Conservation (phyloP, 371 early-diverging fungal species). For the Blastocladiella emersonii region DNA sequence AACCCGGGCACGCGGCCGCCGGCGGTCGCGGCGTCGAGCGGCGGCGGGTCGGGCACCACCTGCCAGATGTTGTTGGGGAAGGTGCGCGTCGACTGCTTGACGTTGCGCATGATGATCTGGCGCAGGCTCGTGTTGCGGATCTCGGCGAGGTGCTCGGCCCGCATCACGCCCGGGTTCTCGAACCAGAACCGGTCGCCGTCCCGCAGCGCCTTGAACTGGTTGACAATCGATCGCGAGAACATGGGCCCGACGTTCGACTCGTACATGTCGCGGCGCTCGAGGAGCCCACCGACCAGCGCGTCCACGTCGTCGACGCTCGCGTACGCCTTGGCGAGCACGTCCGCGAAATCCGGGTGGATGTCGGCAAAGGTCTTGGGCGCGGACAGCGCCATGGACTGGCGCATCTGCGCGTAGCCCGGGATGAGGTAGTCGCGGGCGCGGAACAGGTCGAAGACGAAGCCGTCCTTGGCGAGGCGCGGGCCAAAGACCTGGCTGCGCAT, state of each 20-base stretch:
- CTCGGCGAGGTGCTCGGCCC: conserved; percentile 11
- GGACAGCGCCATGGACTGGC: conserved; percentile 6
- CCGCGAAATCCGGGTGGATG: conserved; percentile 9
- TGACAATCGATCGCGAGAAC: conserved; percentile 8
- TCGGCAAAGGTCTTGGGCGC: conserved; percentile 2
- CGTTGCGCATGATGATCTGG: conserved; percentile 6
- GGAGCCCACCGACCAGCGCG: conserved; percentile 14
- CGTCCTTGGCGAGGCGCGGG: background rate
- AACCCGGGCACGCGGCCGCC: background rate
- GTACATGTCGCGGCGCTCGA: conserved; percentile 7
- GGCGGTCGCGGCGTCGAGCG: no score
- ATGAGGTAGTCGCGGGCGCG: background rate
- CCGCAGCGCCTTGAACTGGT: conserved; percentile 14
- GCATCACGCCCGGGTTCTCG: conserved; percentile 21
- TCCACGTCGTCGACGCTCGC: conserved; percentile 9
- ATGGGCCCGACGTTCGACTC: conserved; percentile 10
- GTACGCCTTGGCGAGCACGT: conserved; percentile 6
- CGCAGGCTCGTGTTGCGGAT: conserved; percentile 8
- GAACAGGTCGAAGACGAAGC: background rate
- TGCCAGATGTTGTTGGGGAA: background rate
- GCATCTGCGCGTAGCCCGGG: background rate
- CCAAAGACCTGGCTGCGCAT: background rate
- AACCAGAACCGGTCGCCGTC: conserved; percentile 25
- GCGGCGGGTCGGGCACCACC: background rate
- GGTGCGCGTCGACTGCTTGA: background rate